Evolutionary conservation across 1,139 yeast species (phyloP).

Genomic region (Hyphopichia khmerensis): DNA sequence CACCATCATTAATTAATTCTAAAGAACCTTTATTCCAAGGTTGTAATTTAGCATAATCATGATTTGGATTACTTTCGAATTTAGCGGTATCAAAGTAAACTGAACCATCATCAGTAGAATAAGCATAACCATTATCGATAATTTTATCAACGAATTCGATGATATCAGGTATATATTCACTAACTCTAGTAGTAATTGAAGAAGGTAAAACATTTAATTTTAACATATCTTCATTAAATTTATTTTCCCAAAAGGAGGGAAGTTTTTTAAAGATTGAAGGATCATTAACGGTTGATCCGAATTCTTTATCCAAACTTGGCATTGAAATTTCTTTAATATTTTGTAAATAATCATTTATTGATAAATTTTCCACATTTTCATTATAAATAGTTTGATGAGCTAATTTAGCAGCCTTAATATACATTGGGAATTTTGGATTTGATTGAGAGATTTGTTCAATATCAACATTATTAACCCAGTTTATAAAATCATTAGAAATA

Average conservation of each 20-base stretch:
- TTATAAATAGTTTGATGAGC: constrained; percentile 49
- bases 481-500: constrained; percentile 36
- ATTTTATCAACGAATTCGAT: constrained; percentile 74
- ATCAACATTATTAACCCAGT: constrained; percentile 55
- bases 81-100: constrained; percentile 91
- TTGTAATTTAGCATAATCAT: constrained; percentile 90
- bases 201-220: constrained; percentile 82
- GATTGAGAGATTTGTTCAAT: constrained; percentile 47
- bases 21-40: constrained; percentile 96
- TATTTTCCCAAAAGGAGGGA: constrained; percentile 87
- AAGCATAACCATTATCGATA: constrained; percentile 78
- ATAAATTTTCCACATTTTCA: constrained; percentile 11
- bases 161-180: constrained; percentile 94
- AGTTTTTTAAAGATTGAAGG: constrained; percentile 79
- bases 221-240: constrained; percentile 83
- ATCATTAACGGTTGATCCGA: constrained; percentile 77
- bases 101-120: constrained; percentile 79
- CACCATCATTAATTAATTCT: constrained; percentile 90
- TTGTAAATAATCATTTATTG: constrained; percentile 41
- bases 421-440: constrained; percentile 86
- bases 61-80: constrained; percentile 71
- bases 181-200: constrained; percentile 87
- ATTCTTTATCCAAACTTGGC: constrained; percentile 66
- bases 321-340: constrained; percentile 71
- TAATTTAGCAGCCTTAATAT: constrained; percentile 58